Percentiles rank a stretch among this genome's conserved stretches.
Evolutionary conservation across 331 rosid genomes (phyloP).

Genomic region (Dryas integrifolia): DNA sequence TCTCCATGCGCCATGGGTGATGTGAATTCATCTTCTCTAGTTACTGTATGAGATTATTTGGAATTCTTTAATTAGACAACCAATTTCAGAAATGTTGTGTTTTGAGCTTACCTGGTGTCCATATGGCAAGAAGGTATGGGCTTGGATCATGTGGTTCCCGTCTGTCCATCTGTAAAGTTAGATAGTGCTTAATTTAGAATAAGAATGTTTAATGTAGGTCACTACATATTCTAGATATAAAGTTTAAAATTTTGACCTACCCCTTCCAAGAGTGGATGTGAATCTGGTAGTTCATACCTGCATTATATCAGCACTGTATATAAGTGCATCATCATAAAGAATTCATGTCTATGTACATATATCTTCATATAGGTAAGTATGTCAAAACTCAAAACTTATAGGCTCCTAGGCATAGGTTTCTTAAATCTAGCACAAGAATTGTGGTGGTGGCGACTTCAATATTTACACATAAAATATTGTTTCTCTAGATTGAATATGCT

Average conservation of each 20-base stretch:
- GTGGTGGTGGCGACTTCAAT: neutral
- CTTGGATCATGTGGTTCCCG: conserved; percentile 94
- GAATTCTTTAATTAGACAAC: neutral
- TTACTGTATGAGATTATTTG: conserved; percentile 4
- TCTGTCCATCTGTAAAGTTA: conserved; percentile 65
- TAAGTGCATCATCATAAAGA: conserved; percentile 13
- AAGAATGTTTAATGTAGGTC: conserved; percentile 19
- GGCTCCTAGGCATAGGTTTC: conserved; percentile 4
- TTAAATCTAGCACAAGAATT: neutral
- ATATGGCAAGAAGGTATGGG: conserved; percentile 95
- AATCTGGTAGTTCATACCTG: conserved; percentile 97
- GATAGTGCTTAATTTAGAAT: conserved; percentile 22
- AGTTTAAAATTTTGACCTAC: conserved; percentile 36
- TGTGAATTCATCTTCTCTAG: neutral
- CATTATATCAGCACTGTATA: conserved; percentile 32
- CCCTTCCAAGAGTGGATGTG: conserved; percentile 81
- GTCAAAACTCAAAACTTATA: neutral
- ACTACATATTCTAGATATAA: conserved; percentile 13
- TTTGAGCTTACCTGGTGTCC: conserved; percentile 79
- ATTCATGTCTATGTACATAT: neutral
- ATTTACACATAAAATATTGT: neutral
- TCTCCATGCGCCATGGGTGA: neutral
- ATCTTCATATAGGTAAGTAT: neutral
- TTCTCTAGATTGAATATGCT: neutral
- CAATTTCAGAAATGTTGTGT: conserved; percentile 12